Percentiles rank a stretch among this genome's conserved stretches.
These are phyloP conservation scores for Quercus tomentella DNA, from an alignment of 331 rosid species.

Conservation along the genomic window DNA sequence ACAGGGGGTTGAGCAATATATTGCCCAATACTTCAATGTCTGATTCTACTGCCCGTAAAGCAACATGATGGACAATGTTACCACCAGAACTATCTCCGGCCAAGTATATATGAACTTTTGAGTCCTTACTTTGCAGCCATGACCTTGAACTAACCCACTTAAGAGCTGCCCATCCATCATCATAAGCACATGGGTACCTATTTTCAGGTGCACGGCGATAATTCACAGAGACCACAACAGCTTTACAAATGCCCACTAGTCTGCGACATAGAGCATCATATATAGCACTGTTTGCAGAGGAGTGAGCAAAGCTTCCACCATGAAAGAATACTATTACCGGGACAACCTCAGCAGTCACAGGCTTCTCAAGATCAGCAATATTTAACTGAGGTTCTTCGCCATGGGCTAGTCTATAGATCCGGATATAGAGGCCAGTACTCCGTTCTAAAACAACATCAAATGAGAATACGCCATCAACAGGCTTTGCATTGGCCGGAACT, in stretches of 20 bases:
- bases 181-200: constrained; percentile 81
- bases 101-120: constrained; percentile 71
- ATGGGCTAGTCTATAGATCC: constrained; percentile 68
- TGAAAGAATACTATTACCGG: constrained; percentile 92
- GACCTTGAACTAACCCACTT: constrained; percentile 72
- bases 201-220: constrained; percentile 89
- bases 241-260: constrained; percentile 71
- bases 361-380: constrained; percentile 66
- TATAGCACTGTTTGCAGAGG: constrained; percentile 87
- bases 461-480: constrained; percentile 76
- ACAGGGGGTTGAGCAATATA: constrained; percentile 85
- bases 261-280: constrained; percentile 87
- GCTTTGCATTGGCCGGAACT: constrained; percentile 64
- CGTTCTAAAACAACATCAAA: constrained; percentile 83
- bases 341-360: constrained; percentile 49
- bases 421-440: constrained; percentile 49
- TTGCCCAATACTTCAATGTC: constrained; percentile 76
- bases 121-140: constrained; percentile 86
- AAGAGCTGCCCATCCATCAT: constrained; percentile 88
- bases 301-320: constrained; percentile 97
- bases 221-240: constrained; percentile 83
- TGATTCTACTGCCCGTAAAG: constrained; percentile 57
- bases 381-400: constrained; percentile 36
- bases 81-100: constrained; percentile 99
- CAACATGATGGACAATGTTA: constrained; percentile 93